phyloP scores from a whole-genome alignment of 805 yeast species.

The Ogataea neopini region DNA sequence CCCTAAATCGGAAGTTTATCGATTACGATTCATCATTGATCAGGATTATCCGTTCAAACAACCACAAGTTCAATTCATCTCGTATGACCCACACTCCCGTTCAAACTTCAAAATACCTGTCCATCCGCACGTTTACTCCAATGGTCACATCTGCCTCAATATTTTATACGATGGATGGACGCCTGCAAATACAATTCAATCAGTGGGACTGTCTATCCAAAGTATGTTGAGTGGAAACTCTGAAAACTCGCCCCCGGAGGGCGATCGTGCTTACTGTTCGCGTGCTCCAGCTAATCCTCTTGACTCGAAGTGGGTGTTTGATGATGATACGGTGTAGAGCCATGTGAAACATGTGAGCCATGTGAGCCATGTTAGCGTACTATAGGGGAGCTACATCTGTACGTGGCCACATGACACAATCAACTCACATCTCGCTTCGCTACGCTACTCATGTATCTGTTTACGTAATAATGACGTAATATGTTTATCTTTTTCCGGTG shows the following conservation, averaged over 20 bases:
- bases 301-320: conserved; percentile 49
- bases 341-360: too few species aligned
- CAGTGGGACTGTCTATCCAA: conserved; percentile 58
- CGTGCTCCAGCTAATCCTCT: conserved; percentile 62
- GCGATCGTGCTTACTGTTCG: conserved; percentile 48
- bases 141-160: conserved; percentile 78
- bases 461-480: background rate
- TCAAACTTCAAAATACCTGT: conserved; percentile 47
- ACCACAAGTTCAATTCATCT: conserved; percentile 58
- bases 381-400: too few species aligned
- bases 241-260: conserved; percentile 54
- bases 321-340: conserved; percentile 56
- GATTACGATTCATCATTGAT: conserved; percentile 45
- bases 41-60: conserved; percentile 56
- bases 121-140: conserved; percentile 74
- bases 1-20: conserved; percentile 36
- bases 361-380: too few species aligned
- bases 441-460: too few species aligned
- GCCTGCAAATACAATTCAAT: conserved; percentile 55
- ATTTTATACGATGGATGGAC: conserved; percentile 68
- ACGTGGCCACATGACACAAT: too few species aligned
- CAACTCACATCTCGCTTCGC: too few species aligned
- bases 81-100: conserved; percentile 17
- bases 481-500: background rate
- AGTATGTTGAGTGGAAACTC: conserved; percentile 59